phyloP scores from a whole-genome alignment of 164 flowering plant species.

The Cinnamomum chago region DNA sequence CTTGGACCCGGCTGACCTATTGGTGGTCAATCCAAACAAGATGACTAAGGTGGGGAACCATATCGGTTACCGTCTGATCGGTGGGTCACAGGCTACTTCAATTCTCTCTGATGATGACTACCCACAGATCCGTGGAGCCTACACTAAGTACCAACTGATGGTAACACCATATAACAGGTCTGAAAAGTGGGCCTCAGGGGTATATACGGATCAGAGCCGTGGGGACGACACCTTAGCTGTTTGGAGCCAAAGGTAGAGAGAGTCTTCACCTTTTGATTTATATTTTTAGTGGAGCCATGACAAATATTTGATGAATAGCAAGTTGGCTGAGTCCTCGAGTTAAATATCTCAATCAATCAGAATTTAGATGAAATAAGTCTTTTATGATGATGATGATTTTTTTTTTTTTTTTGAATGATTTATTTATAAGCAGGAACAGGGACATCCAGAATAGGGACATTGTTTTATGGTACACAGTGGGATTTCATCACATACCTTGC shows the following conservation, averaged over 20 bases:
- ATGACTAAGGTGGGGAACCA: slow-evolving; percentile 32
- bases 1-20: slow-evolving; percentile 25
- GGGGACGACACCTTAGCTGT: slow-evolving; percentile 40
- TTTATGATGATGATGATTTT: not conserved
- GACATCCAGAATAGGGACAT: slow-evolving; percentile 25
- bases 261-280: too few relatives aligned
- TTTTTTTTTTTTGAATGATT: too few relatives aligned
- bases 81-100: slow-evolving; percentile 18
- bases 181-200: slow-evolving; percentile 48
- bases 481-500: slow-evolving; percentile 28
- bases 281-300: too few relatives aligned
- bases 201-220: slow-evolving; percentile 28
- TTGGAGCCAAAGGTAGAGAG: slow-evolving; percentile 21
- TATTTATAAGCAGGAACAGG: slow-evolving; percentile 19
- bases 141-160: slow-evolving; percentile 36
- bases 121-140: slow-evolving; percentile 38
- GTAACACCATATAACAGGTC: slow-evolving; percentile 47
- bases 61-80: slow-evolving; percentile 34
- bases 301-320: too few relatives aligned
- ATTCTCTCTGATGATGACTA: slow-evolving; percentile 37
- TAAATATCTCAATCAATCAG: too few relatives aligned
- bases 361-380: not conserved
- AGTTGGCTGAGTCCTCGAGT: too few relatives aligned
- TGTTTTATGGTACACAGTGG: slow-evolving; percentile 28
- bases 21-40: slow-evolving; percentile 34